A percentile compares a stretch with the other conserved stretches of the same genome.
phyloP scores from a whole-genome alignment of 169 alveolate genomes.

The Plasmodium vivax region DNA sequence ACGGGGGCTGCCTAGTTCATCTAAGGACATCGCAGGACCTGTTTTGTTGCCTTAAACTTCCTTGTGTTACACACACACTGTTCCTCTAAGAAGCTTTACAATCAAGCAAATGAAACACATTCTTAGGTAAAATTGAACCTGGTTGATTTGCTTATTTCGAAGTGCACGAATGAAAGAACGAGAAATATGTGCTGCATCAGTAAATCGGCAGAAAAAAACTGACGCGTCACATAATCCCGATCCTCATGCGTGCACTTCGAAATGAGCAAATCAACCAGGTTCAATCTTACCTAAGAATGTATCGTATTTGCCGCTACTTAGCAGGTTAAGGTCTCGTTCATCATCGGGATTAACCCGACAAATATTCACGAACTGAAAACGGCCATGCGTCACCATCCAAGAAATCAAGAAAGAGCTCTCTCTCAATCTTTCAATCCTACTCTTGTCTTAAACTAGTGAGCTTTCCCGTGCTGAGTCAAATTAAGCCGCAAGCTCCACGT shows the following conservation, averaged over 20 bases:
- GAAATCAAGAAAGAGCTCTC: slow-evolving; percentile 91
- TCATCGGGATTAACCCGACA: slow-evolving; percentile 87
- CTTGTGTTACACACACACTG: slow-evolving; percentile 89
- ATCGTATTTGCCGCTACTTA: slow-evolving; percentile 83
- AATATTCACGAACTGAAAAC: slow-evolving; percentile 90
- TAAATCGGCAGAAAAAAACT: too few relatives aligned
- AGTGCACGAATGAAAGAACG: background rate
- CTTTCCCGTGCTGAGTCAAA: slow-evolving; percentile 93
- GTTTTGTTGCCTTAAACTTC: slow-evolving; percentile 93
- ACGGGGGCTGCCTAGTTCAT: slow-evolving; percentile 93
- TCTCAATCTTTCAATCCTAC: slow-evolving; percentile 92
- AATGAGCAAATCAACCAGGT: background rate
- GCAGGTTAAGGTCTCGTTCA: slow-evolving; percentile 96
- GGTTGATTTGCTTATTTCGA: too few relatives aligned
- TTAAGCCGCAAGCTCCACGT: slow-evolving; percentile 94
- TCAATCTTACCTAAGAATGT: slow-evolving; percentile 60
- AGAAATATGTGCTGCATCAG: background rate
- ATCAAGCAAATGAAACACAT: slow-evolving; percentile 35
- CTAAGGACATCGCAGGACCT: slow-evolving; percentile 93
- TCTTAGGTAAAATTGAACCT: background rate
- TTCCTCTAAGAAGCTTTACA: slow-evolving; percentile 90
- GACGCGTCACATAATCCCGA: too few relatives aligned
- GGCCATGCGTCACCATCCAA: slow-evolving; percentile 94
- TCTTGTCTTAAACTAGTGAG: slow-evolving; percentile 92
- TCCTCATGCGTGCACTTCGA: background rate